Evolutionary conservation across 208 protist genomes (phyloP), one percentile per base, ranked within the genome.

Genomic region (Acanthamoeba polyphaga): DNA sequence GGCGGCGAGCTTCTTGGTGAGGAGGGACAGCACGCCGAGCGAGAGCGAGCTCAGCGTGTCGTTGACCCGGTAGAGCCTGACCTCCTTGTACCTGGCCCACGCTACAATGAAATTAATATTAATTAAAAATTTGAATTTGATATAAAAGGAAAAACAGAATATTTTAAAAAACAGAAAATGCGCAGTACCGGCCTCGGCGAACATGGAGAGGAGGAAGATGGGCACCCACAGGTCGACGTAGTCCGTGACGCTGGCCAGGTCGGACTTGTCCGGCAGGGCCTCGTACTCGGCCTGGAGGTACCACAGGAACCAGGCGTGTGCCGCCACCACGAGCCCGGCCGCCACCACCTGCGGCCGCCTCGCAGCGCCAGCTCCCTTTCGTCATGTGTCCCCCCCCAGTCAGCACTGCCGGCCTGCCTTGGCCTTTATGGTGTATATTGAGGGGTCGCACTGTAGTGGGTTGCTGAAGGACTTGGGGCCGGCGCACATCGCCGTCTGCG

Each of bases 181-280:
- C 27, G 82, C 1, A 46, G 34, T 38, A 89, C 82, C 43, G 2
- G 29, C 82, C 29, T 90, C 82, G 49, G 58, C 53, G 19, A 90
- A 24, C 53, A 90, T 90, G 82, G 82, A 90, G 49, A 60, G 8
- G 49, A 90, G 17, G 53, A 90, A 90, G 15, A 90, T 38, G 58
- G 82, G 82, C 29, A 68, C n/a, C 82, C 82, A 90, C 51, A 90
- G 49, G 82, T 60, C 82, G 5, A 90, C 82, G n/a, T 90, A 90
- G 82, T 90, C 82, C 24, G 17, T 58, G 12, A 90, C 58, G 10
- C 12, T 29, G 24, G 49, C 58, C 2, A 22, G 22, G 58, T 34
- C n/a, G 32, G 74, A 17, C 58, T 90, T 90, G 53, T 70, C 53
- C 15, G 24, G 49, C 29, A 90, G 17, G 82, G 82, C 17, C 43